Evolutionary conservation across 2,329 filamentous ascomycete genomes (phyloP), one percentile per base, ranked within the genome.

Genomic region (Alternaria metachromatica): DNA sequence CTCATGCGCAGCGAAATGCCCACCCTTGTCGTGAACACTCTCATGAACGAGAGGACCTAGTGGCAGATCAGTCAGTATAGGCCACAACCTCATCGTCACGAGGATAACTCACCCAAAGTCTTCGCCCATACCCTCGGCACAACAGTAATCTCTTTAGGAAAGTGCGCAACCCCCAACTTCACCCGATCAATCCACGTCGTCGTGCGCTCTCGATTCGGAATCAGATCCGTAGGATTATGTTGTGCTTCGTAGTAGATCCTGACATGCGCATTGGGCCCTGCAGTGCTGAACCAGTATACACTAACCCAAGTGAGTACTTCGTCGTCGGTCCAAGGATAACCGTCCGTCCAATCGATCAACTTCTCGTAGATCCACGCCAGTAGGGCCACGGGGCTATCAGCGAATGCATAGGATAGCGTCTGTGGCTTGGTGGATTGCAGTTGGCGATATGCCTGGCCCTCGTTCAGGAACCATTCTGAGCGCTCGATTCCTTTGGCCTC

Each of bases 321-420:
- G 58, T 94, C 90, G 64, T 93, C 89, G 0, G 87, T 90, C 91
- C 91, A 94, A 0, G 86, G 81, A 72, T 93, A 93, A 1, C 70
- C 72, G 71, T 94, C 91, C 0, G 89, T 89, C 92, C 92, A 95
- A 70, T 92, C 89, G 68, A 90, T 87, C 41, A 95, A 80, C 76
- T 95, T 95, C 80, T 95, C 92, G 68, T 92, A 92, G 33, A 95
- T 89, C 92, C 92, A 96, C 0, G 90, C 87, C 1, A 95, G 82
- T 4, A 93, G 80, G 0, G 86, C 90, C 0, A 92, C 86, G 0
- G 92, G 92, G 7, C 86, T 89, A 74, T 94, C 91, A 0, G 87
- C 84, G 4, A 94, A 82, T 0, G 84, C 88, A 72, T 92, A 92
- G 0, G 89, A 89, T 0, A 94, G 74, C 0, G 92, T 95, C 55